Conservation (phyloP, 805 yeast species). For the Metschnikowia hibisci region DNA sequence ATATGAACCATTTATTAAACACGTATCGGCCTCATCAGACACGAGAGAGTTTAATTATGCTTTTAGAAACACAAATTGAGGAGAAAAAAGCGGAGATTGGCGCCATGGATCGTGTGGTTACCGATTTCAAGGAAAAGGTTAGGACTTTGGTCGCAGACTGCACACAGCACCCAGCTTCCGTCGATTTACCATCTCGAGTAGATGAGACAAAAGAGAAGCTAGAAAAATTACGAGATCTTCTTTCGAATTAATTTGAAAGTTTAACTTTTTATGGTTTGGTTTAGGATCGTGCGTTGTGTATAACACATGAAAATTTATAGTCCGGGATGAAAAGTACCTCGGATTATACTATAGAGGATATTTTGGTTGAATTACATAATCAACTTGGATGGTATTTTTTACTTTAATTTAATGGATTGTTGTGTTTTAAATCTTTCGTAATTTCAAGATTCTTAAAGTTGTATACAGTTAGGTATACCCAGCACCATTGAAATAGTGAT, state of each 20-base stretch:
- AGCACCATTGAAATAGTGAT: no score
- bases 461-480: no score
- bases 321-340: no score
- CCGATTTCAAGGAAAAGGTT: constrained; percentile 37
- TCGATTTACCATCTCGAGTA: not conserved
- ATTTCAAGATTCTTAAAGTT: no score
- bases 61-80: constrained; percentile 67
- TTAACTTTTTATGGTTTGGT: no score
- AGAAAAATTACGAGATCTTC: not conserved
- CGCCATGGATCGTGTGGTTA: constrained; percentile 38
- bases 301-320: no score
- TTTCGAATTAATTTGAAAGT: not conserved
- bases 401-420: no score
- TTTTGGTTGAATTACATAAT: no score
- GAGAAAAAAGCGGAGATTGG: constrained; percentile 53
- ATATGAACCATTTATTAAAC: constrained; percentile 86
- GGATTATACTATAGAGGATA: no score
- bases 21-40: constrained; percentile 95
- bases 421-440: no score
- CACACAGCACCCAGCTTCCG: not conserved
- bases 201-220: constrained; percentile 2
- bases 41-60: constrained; percentile 77
- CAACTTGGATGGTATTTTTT: no score
- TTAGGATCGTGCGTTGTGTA: no score
- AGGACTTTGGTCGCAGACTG: constrained; percentile 15